These are phyloP conservation scores for Capsella bursapastoris DNA, from an alignment of 345 rosid genomes.

Conservation along the genomic window DNA sequence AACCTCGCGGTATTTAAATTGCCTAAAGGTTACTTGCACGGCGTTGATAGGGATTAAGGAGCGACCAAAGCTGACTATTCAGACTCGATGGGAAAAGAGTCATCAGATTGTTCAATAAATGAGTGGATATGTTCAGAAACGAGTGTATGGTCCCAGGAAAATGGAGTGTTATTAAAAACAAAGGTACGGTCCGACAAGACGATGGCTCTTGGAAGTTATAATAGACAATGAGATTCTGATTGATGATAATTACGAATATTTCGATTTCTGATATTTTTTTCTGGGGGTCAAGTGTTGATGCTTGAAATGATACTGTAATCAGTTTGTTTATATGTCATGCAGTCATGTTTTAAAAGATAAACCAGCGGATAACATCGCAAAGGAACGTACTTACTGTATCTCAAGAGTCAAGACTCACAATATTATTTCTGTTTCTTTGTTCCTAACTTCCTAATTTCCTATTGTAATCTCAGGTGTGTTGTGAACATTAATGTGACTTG, in stretches of 20 bases:
- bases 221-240: conserved; percentile 64
- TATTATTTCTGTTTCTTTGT: too few species aligned
- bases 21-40: conserved; percentile 70
- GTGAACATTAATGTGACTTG: too few species aligned
- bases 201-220: conserved; percentile 81
- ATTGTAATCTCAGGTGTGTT: too few species aligned
- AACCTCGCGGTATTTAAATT: conserved; percentile 52
- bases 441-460: too few species aligned
- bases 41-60: conserved; percentile 77
- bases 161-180: conserved; percentile 62
- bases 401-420: too few species aligned
- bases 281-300: not conserved
- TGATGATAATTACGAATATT: conserved; percentile 39
- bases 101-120: conserved; percentile 62
- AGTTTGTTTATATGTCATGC: not conserved
- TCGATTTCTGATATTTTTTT: conserved; percentile 19
- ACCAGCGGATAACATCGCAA: too few species aligned
- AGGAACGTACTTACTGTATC: too few species aligned
- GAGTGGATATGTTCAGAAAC: conserved; percentile 56
- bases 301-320: not conserved
- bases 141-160: conserved; percentile 60
- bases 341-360: too few species aligned
- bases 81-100: conserved; percentile 60
- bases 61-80: conserved; percentile 51
- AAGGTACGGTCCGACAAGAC: conserved; percentile 68